phyloP scores from a whole-genome alignment of 306 rosid genomes.

The Ormosia emarginata region DNA sequence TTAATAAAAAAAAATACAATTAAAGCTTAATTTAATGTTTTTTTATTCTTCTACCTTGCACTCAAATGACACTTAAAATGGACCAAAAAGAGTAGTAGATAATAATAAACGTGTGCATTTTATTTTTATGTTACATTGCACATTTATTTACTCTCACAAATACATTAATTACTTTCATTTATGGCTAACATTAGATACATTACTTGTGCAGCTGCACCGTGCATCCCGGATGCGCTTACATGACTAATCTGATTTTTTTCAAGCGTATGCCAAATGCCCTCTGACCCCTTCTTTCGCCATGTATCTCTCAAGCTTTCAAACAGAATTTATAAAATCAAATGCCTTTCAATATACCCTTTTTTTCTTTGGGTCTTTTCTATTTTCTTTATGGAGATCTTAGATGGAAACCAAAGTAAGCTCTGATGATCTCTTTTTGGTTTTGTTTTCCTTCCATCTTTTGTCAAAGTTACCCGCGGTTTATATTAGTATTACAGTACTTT shows the following conservation, averaged over 20 bases:
- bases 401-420: slow-evolving; percentile 41
- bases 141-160: too few species aligned
- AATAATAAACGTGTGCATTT: too few species aligned
- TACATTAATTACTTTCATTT: too few species aligned
- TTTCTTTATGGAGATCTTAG: slow-evolving; percentile 19
- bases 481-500: background rate
- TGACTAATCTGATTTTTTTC: slow-evolving; percentile 25
- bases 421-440: background rate
- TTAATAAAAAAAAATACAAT: too few species aligned
- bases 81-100: too few species aligned
- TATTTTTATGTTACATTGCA: too few species aligned
- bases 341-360: background rate
- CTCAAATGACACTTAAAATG: too few species aligned
- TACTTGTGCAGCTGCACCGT: background rate
- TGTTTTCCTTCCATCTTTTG: background rate
- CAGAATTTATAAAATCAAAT: background rate
- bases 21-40: too few species aligned
- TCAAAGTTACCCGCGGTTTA: background rate
- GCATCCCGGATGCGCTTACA: background rate
- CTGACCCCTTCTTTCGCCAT: slow-evolving; percentile 44
- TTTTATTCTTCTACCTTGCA: too few species aligned
- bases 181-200: background rate
- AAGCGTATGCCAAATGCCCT: background rate
- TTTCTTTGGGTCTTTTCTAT: background rate
- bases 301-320: slow-evolving; percentile 23